Evolutionary conservation across 2,329 filamentous ascomycete genomes (phyloP), one percentile per base, ranked within the genome.

Genomic region (Ascochyta clinopodiicola): DNA sequence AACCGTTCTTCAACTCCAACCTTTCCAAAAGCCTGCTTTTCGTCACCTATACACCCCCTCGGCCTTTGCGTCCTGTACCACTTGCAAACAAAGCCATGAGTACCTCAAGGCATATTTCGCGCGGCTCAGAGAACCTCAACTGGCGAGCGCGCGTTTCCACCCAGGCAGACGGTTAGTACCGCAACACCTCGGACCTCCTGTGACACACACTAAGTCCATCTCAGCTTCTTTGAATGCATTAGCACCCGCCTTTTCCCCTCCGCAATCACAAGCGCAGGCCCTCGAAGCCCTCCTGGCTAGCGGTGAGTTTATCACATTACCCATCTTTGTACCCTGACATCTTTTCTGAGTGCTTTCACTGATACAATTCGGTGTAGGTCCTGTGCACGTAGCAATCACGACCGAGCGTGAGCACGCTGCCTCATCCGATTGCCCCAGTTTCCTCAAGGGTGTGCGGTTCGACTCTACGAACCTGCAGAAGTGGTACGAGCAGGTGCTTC

Each of bases 401-500:
- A 8, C 44, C 4, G 64, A 68, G 47, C 61, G 62, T 5, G 52
- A 48, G 8, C n/a, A 31, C 19, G n/a, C 15, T 9, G 53, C 56
- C 0, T 27, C 57, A 1, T 49, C 62, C 9, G 25, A 36, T 13
- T 3, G n/a, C 0, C 66, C 67, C 1, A 22, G 22, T 19, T 68
- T 70, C 44, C 45, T 67, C 4, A 43, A 51, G 2, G 52, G 53
- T 6, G 25, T 58, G 6, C 21, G 17, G 2, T 46, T 40, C 40
- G 19, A 39, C 7, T 17, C 55, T 1, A 27, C 17, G 24, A 35
- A 51, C 3, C 7, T 34, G 4, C 29, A 37, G 4, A 24, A 27
- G 22, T 69, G 63, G 60, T 49, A 45, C 19, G 49, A 42, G 24
- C 32, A 50, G 2, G 52, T 66, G 4, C 53, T 66, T 1, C 61